Evolutionary conservation across 768 basidiomycete species (phyloP), one percentile per base, ranked within the genome.

Genomic region (Daedaleopsis nitida): DNA sequence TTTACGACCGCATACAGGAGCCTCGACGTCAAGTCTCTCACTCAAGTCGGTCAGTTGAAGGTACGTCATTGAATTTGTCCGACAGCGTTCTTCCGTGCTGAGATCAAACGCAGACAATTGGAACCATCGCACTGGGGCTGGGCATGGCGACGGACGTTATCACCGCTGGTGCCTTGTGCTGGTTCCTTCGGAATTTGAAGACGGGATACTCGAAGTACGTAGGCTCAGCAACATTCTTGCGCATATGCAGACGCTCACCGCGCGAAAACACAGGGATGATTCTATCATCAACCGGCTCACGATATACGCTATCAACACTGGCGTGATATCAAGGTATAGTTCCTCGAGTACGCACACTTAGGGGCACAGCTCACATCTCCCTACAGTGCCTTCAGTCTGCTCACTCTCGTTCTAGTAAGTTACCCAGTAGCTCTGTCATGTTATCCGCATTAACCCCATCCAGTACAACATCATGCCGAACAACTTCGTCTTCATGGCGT

Each of bases 291-390:
- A 82, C 61, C 78, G 66, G 5, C 73, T 89, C 19, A 83, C 76
- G 6, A 66, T 84, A 19, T 87, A 87, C 62, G 86, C 86, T 16
- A 73, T 88, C 44, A 86, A 84, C 62, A 87, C 86, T 0, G 87
- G 87, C 17, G 74, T 77, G 7, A 58, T 90, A 37, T 88, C 87
- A 21, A 84, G 84, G 87, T 81, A 62, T 52, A 68, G 12, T 21
- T 24, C 23, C 16, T 10, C 5, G 1, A 5, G 19, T 0, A 27
- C n/a, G n/a, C 13, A 11, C 21, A 5, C 11, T 5, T 32, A 5
- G 10, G 37, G 21, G 7, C 9, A 10, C 34, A 1, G 14, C 37
- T 21, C 1, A 35, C 11, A 17, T 5, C n/a, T 39, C 34, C 9
- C 8, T 45, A 37, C 62, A 83, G 83, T 43, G 76, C 77, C 1